Percentiles rank a stretch among this genome's conserved stretches.
Conservation (phyloP, 495 filamentous ascomycete species). For the Aspergillus saccharolyticus region DNA sequence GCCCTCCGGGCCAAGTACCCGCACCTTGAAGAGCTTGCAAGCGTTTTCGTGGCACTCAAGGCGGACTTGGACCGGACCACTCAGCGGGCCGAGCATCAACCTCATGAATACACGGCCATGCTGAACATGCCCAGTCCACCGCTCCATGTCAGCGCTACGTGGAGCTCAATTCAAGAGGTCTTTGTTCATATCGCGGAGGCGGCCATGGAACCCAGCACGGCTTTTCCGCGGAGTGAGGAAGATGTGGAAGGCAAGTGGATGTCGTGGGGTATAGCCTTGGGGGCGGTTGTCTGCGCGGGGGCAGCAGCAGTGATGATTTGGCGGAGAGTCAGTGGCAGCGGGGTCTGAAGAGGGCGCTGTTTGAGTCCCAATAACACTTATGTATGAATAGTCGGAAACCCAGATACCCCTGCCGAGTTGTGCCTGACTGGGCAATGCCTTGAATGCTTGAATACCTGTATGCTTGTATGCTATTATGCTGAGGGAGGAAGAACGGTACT, state of each 20-base stretch:
- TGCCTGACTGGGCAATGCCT: too few relatives aligned
- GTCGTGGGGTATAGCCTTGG: conserved; percentile 77
- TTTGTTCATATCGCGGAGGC: conserved; percentile 89
- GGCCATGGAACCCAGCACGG: conserved; percentile 79
- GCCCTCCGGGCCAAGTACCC: conserved; percentile 72
- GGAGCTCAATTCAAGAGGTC: conserved; percentile 83
- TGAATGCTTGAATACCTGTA: too few relatives aligned
- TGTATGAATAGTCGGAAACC: conserved; percentile 1
- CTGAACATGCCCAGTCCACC: conserved; percentile 73
- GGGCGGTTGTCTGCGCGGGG: conserved; percentile 72
- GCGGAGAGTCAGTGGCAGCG: conserved; percentile 47
- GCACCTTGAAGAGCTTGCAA: conserved; percentile 78
- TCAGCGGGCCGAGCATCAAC: conserved; percentile 84
- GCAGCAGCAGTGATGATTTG: conserved; percentile 78
- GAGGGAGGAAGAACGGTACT: too few relatives aligned
- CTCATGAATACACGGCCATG: conserved; percentile 80
- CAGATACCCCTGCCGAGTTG: conserved; percentile 14
- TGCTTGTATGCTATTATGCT: not conserved
- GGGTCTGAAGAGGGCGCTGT: conserved; percentile 18
- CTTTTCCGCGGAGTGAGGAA: conserved; percentile 80
- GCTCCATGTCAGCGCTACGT: conserved; percentile 88
- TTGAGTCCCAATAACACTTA: not conserved
- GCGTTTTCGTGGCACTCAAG: conserved; percentile 87
- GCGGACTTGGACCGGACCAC: conserved; percentile 92
- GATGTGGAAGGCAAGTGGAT: conserved; percentile 76